Evolutionary conservation across 2,329 filamentous ascomycete genomes (phyloP), one percentile per base, ranked within the genome.

Genomic region (Fusarium succisae): DNA sequence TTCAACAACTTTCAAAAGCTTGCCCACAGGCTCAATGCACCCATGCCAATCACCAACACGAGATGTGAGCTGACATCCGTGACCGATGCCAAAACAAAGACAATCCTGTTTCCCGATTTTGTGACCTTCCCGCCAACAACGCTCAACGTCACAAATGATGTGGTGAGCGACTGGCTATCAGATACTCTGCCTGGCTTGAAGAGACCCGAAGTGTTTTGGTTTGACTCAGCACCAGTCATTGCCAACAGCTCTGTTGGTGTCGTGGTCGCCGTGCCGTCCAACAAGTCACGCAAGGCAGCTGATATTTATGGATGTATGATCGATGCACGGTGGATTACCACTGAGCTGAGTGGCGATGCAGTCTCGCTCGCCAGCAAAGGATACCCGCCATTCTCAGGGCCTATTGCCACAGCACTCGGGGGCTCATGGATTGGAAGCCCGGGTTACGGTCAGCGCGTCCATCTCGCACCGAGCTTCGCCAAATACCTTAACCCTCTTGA

Each of bases 241-340:
- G 68, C 73, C 1, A 72, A 67, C 4, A 68, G 53, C 6, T 76
- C 74, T 6, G 53, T 74, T 5, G 74, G 74, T 1, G 55, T 63
- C 1, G n/a, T 70, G 2, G 39, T 76, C 6, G 71, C 63, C 6
- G 59, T 64, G 1, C 74, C 74, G 1, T 63, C 66, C 0, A 67
- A 72, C 30, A 55, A 44, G 6, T 68, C 60, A 6, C 57, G 24
- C 14, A 26, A 63, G 7, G 28, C 63, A 4, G 53, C 68, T 10
- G 71, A 76, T 22, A n/a, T 76, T 2, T 76, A 76, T 8, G 73
- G 74, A 3, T 76, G 74, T 18, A 73, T 70, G 74, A 61, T 76
- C 4, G 74, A 76, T 26, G 74, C 73, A 1, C 41, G 73, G 37
- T 76, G 74, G 71, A 56, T 62, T 5, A 51, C 47, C 2, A 48